Base-by-base conservation (phyloP, 2,329 filamentous ascomycete species). In the Colletotrichum acutatum region DNA sequence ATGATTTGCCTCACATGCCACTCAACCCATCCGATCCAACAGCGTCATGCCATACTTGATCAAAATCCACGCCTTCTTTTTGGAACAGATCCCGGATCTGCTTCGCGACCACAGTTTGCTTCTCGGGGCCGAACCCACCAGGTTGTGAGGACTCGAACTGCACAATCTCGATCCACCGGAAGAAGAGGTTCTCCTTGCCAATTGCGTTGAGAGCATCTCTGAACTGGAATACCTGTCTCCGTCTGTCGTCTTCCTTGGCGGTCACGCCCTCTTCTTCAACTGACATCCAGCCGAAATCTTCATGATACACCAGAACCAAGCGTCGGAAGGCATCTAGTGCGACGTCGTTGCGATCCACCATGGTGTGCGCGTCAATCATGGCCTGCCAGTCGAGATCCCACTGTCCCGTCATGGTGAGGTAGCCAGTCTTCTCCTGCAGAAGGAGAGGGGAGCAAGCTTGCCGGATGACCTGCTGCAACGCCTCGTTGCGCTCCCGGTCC, bases 161-260 rank as follows among this genome's bases (percentile, higher is more conserved):
- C 62, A 98, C 91, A 79, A 97, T 89, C 84, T 98, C 95, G 61
- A 98, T 94, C 95, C 95, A 98, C 68, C 93, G 90, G 84, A 94
- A 98, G 84, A 98, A 98, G 66, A 98, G 82, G 75, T 93, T 91
- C 81, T 98, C 95, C 83, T 98, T 97, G 56, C 93, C 95, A 82
- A 97, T 87, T 3, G 88, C 88, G 1, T 89, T 88, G 76, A 98
- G 86, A 24, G 91, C 91, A 56, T 97, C 93, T 77, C 94, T 92
- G 81, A 98, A 97, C 3, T 89, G 88, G 74, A 97, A 90, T 9
- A 98, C 92, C 82, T 97, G 94, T 75, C 91, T 89, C 76, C 91
- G 85, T 60, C 89, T 89, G 74, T 91, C 88, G 71, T 93, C 91
- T 76, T 93, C 90, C 54, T 88, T 86, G 2, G 82, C 82, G 32